Percentiles rank a stretch among this genome's conserved stretches.
Evolutionary conservation across 805 yeast genomes (phyloP).

Genomic region (Schwanniomyces sp.): DNA sequence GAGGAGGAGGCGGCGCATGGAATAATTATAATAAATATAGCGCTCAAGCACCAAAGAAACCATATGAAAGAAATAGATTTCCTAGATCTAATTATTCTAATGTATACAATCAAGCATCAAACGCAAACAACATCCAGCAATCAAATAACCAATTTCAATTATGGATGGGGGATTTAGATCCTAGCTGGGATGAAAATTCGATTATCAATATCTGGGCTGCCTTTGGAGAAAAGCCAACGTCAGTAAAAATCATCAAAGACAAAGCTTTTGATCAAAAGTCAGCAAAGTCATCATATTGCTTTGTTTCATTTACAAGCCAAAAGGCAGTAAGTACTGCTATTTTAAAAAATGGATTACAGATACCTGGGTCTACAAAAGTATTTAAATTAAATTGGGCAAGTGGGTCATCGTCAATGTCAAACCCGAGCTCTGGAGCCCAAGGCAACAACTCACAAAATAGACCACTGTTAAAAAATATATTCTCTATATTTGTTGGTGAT

Average conservation of each 20-base stretch:
- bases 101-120: constrained; percentile 5
- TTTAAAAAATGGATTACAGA: constrained; percentile 61
- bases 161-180: constrained; percentile 93
- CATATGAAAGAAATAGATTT: constrained; percentile 3
- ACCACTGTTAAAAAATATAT: constrained; percentile 11
- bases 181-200: constrained; percentile 73
- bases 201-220: constrained; percentile 69
- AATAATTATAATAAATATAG: not conserved
- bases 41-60: constrained; percentile 4
- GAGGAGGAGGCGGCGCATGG: not conserved
- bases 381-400: constrained; percentile 84
- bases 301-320: constrained; percentile 66
- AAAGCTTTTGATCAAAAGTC: constrained; percentile 37
- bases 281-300: constrained; percentile 57
- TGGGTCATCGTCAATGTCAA: constrained; percentile 25
- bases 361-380: constrained; percentile 62
- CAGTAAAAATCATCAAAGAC: constrained; percentile 72
- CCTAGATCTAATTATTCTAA: constrained; percentile 3
- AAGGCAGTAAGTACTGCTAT: constrained; percentile 67
- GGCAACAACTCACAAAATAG: constrained; percentile 10
- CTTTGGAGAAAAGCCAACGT: constrained; percentile 59
- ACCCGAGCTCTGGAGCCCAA: constrained; percentile 1
- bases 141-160: constrained; percentile 36
- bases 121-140: not conserved
- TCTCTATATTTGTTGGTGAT: constrained; percentile 84